A percentile compares a stretch with the other conserved stretches of the same genome.
Evolutionary conservation across 140 eudicot species (phyloP).

Genomic region (Stevia rebaudiana): DNA sequence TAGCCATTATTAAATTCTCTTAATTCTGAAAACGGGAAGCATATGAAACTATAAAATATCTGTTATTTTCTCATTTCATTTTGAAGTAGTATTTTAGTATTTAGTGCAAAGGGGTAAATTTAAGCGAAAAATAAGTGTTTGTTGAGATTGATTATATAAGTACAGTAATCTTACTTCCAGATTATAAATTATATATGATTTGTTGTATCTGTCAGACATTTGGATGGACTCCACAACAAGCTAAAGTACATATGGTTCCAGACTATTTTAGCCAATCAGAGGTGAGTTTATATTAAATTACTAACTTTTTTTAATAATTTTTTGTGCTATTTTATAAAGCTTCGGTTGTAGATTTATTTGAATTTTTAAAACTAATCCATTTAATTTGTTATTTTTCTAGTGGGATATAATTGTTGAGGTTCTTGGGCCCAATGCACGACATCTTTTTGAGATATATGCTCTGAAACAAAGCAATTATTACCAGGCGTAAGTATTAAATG

Average conservation of each 20-base stretch:
- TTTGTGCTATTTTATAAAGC: conserved; percentile 7
- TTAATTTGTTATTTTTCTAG: conserved; percentile 39
- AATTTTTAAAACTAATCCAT: conserved; percentile 3
- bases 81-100: neutral
- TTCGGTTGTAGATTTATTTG: neutral
- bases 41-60: conserved; percentile 2
- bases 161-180: neutral
- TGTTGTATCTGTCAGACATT: conserved; percentile 48
- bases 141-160: conserved; percentile 1
- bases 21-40: conserved; percentile 11
- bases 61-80: neutral
- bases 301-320: neutral
- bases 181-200: conserved; percentile 6
- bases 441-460: conserved; percentile 81
- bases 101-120: neutral
- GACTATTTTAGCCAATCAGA: conserved; percentile 74
- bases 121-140: neutral
- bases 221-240: conserved; percentile 94
- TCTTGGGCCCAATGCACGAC: conserved; percentile 80
- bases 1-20: neutral
- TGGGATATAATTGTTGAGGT: conserved; percentile 76
- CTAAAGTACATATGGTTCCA: conserved; percentile 82
- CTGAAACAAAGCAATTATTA: conserved; percentile 73
- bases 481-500: conserved; percentile 51
- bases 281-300: conserved; percentile 40